Evolutionary conservation across 2,329 filamentous ascomycete species (phyloP), one percentile per base, ranked within the genome.

Genomic region (Ceratocystiopsis minuta): DNA sequence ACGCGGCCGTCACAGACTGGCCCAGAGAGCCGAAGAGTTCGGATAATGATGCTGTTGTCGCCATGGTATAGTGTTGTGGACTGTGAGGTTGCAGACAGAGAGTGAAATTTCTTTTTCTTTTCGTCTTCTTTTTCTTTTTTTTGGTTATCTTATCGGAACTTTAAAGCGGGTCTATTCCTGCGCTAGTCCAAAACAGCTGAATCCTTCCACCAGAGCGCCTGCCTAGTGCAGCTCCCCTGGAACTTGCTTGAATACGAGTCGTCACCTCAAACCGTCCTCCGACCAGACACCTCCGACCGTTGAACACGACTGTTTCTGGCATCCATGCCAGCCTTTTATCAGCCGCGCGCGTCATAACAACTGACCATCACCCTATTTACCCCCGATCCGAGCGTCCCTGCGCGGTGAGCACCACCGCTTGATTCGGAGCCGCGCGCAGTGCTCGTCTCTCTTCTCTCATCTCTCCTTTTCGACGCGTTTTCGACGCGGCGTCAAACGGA

Each of bases 1-100:
- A 67, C 0, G 81, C 75, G 0, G 76, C 69, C 0, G 67, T 65
- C 1, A 79, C 57, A 2, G 75, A 78, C 47, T 70, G 68, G 0
- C 66, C 70, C 34, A 80, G 55, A 0, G 69, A 70, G 33, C 68
- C 64, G 37, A 67, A 60, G 17, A 74, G 64, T 64, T 75, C 65
- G 59, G 48, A 50, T 48, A 57, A 45, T 34, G 50, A 50, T 17
- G 51, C 48, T 40, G 55, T 47, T 40, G 55, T 47, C 11, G 55
- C 54, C 54, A 58, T 58, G 38, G 37, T 45, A 15, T 20, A n/a
- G 14, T 6, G 18, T 10, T 32, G 37, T 18, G 18, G 10, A 16
- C 33, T 38, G n/a, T 31, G 5, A n/a, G n/a, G n/a, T n/a, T n/a
- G n/a, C 14, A 6, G 20, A 16, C 24, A 28, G 24, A 28, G 9